Percentiles rank a stretch among this genome's conserved stretches.
Conservation (phyloP, 2,329 filamentous ascomycete genomes). For the Hirsutella thompsonii region DNA sequence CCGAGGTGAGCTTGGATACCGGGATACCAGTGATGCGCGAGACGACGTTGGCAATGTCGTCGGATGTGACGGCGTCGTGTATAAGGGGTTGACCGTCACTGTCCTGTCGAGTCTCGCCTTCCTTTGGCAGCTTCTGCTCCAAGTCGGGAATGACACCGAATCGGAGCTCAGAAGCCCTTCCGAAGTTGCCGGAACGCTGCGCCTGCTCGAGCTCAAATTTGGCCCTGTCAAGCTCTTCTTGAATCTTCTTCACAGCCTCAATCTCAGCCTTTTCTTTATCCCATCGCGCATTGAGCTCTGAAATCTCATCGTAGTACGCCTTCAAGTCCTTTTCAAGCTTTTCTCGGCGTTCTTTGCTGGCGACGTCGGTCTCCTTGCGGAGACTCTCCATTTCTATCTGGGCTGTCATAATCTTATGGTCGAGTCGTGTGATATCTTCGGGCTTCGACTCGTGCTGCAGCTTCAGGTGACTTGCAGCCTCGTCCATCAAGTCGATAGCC, state of each 20-base stretch:
- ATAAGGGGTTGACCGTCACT: conserved; percentile 47
- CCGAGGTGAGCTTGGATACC: conserved; percentile 80
- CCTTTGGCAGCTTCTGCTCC: conserved; percentile 67
- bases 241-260: conserved; percentile 72
- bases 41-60: conserved; percentile 89
- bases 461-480: conserved; percentile 80
- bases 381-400: conserved; percentile 94
- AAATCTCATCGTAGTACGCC: conserved; percentile 62
- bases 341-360: conserved; percentile 75
- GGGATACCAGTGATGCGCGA: conserved; percentile 88
- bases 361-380: conserved; percentile 84
- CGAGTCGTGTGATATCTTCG: conserved; percentile 81
- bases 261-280: conserved; percentile 81
- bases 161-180: conserved; percentile 74
- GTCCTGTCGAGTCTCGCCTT: conserved; percentile 36
- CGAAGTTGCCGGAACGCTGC: conserved; percentile 80
- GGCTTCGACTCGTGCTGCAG: conserved; percentile 95
- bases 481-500: conserved; percentile 92
- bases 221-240: conserved; percentile 79
- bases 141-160: conserved; percentile 78
- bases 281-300: conserved; percentile 70
- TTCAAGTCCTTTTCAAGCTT: conserved; percentile 71
- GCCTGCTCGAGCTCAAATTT: conserved; percentile 77
- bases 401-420: conserved; percentile 92
- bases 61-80: conserved; percentile 87